Conservation (phyloP, 2,329 filamentous ascomycete species). For the Aspergillus aculeatinus region DNA sequence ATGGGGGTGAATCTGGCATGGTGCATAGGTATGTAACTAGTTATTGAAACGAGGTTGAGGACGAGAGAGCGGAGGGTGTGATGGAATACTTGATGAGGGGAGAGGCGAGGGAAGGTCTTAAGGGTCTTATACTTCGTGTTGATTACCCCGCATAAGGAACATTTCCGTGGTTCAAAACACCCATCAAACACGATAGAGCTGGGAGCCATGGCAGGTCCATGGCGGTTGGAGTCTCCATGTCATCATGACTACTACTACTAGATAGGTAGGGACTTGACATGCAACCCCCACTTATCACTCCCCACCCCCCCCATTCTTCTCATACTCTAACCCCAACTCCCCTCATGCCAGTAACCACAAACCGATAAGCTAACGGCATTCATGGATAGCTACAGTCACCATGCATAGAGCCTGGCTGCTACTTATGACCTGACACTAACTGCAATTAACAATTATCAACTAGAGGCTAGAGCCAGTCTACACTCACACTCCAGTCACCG, state of each 20-base stretch:
- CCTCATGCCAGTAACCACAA: neutral
- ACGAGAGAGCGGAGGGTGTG: neutral
- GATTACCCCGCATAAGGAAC: neutral
- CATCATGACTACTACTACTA: too few relatives aligned
- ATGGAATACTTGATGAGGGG: neutral
- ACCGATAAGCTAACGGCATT: conserved; percentile 5
- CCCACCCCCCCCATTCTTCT: neutral
- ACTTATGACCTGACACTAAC: too few relatives aligned
- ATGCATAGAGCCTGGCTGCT: too few relatives aligned
- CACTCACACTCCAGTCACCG: neutral
- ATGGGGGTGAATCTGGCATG: neutral
- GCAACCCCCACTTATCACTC: neutral
- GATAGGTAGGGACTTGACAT: too few relatives aligned
- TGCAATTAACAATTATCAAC: too few relatives aligned
- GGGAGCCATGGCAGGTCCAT: too few relatives aligned
- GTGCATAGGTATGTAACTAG: too few relatives aligned
- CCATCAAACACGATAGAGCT: neutral
- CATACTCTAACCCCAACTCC: neutral
- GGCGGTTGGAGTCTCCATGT: too few relatives aligned
- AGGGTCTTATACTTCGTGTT: neutral
- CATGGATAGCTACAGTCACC: conserved; percentile 3
- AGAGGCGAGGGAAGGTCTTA: neutral
- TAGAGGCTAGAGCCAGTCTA: too few relatives aligned
- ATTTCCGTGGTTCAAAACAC: neutral
- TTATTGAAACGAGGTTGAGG: too few relatives aligned